phyloP scores from a whole-genome alignment of 2,329 filamentous ascomycete genomes.

The Hypomyces rosellus region DNA sequence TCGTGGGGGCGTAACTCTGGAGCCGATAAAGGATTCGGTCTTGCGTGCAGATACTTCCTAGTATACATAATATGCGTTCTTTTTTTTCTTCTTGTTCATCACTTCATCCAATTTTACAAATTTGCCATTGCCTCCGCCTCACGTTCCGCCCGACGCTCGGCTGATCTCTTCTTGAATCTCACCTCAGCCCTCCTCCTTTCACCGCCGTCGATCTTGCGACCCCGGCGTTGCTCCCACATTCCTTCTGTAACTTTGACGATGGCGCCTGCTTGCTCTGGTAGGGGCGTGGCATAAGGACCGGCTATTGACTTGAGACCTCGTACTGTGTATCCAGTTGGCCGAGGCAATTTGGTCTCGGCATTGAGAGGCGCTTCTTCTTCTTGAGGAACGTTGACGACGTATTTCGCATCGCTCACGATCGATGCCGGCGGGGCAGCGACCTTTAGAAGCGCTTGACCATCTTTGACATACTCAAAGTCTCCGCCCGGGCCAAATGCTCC shows the following conservation, averaged over 20 bases:
- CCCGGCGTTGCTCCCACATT: conserved; percentile 85
- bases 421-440: conserved; percentile 36
- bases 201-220: conserved; percentile 92
- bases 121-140: conserved; percentile 33
- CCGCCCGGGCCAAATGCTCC: conserved; percentile 77
- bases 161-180: conserved; percentile 75
- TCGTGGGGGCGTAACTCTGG: too few species aligned
- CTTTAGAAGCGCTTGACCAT: conserved; percentile 47
- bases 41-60: neutral
- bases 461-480: conserved; percentile 65
- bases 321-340: conserved; percentile 52
- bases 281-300: conserved; percentile 65
- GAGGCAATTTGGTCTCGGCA: conserved; percentile 16
- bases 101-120: conserved; percentile 19
- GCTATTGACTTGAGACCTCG: conserved; percentile 61
- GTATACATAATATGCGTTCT: conserved; percentile 9
- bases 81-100: neutral
- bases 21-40: too few species aligned
- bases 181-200: conserved; percentile 84
- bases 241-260: conserved; percentile 70
- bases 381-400: conserved; percentile 50
- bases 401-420: conserved; percentile 39
- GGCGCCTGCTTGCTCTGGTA: conserved; percentile 60
- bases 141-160: conserved; percentile 66
- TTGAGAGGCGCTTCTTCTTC: conserved; percentile 31